These are phyloP conservation scores for Boletus vinaceobasis DNA, from an alignment of 768 basidiomycete genomes.

Conservation along the genomic window DNA sequence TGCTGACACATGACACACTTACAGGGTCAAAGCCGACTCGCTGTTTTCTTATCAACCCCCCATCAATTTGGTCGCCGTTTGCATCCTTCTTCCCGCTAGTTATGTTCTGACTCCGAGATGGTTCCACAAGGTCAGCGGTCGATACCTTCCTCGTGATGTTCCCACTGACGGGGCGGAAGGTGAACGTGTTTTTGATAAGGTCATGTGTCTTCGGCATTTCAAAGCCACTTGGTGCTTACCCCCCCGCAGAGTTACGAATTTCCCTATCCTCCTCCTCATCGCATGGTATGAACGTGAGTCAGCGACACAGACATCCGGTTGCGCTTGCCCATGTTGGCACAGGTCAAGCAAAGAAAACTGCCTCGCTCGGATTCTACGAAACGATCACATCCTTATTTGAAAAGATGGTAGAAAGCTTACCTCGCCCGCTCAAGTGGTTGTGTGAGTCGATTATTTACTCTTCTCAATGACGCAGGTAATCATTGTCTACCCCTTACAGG, in stretches of 20 bases:
- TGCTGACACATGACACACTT: constrained; percentile 12
- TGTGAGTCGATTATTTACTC: constrained; percentile 44
- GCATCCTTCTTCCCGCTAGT: constrained; percentile 82
- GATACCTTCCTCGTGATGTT: constrained; percentile 1
- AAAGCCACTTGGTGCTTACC: not conserved
- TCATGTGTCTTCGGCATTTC: constrained; percentile 22
- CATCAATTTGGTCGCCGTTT: constrained; percentile 82
- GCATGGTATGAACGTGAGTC: constrained; percentile 74
- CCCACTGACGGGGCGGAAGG: constrained; percentile 38
- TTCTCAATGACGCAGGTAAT: not conserved
- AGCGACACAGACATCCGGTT: not conserved
- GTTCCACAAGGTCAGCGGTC: constrained; percentile 84
- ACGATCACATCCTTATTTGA: constrained; percentile 67
- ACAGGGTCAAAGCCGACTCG: constrained; percentile 82
- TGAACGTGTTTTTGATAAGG: constrained; percentile 89
- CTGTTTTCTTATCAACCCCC: constrained; percentile 95
- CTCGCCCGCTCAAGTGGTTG: constrained; percentile 69
- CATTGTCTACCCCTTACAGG: constrained; percentile 39
- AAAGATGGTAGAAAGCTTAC: constrained; percentile 67
- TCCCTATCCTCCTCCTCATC: constrained; percentile 78
- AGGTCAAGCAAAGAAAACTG: constrained; percentile 63
- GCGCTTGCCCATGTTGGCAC: not conserved
- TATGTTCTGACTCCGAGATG: constrained; percentile 88
- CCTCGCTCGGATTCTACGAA: constrained; percentile 67
- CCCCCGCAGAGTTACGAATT: constrained; percentile 62